phyloP scores from a whole-genome alignment of 768 basidiomycete species.

The Mycena epipterygia region DNA sequence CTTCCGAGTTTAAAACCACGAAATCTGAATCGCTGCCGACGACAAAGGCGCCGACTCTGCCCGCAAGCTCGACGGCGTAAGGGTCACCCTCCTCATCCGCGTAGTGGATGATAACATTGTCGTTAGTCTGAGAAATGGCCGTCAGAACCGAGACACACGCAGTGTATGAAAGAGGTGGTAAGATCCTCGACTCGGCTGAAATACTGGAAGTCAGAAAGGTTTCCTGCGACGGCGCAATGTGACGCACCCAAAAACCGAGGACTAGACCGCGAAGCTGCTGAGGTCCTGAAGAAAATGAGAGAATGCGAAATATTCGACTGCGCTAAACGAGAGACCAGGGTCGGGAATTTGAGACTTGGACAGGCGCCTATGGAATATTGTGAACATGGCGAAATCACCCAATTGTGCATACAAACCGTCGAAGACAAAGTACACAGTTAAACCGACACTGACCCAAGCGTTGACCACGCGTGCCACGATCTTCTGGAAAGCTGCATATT shows the following conservation, averaged over 20 bases:
- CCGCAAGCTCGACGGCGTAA: conserved; percentile 88
- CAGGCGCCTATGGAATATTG: conserved; percentile 66
- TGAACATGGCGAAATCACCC: conserved; percentile 10
- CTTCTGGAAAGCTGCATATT: conserved; percentile 71
- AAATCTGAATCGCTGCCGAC: conserved; percentile 88
- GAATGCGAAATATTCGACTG: conserved; percentile 72
- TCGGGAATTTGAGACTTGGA: conserved; percentile 81
- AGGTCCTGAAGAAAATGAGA: conserved; percentile 87
- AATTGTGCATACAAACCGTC: conserved; percentile 71
- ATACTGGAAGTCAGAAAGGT: too few species aligned
- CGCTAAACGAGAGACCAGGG: conserved; percentile 69
- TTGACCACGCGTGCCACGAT: conserved; percentile 65
- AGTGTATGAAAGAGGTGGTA: conserved; percentile 76
- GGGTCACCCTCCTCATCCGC: conserved; percentile 90
- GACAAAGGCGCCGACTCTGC: conserved; percentile 78
- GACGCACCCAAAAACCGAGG: conserved; percentile 78
- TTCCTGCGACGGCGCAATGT: too few species aligned
- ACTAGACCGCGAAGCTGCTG: conserved; percentile 69
- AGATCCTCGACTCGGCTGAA: conserved; percentile 79
- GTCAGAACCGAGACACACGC: conserved; percentile 71
- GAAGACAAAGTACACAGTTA: conserved; percentile 82
- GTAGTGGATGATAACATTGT: conserved; percentile 69
- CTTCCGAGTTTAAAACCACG: conserved; percentile 80
- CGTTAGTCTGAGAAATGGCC: conserved; percentile 48
- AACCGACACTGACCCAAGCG: conserved; percentile 78